phyloP scores from a whole-genome alignment of 805 yeast genomes.

The Ogataea corticis region DNA sequence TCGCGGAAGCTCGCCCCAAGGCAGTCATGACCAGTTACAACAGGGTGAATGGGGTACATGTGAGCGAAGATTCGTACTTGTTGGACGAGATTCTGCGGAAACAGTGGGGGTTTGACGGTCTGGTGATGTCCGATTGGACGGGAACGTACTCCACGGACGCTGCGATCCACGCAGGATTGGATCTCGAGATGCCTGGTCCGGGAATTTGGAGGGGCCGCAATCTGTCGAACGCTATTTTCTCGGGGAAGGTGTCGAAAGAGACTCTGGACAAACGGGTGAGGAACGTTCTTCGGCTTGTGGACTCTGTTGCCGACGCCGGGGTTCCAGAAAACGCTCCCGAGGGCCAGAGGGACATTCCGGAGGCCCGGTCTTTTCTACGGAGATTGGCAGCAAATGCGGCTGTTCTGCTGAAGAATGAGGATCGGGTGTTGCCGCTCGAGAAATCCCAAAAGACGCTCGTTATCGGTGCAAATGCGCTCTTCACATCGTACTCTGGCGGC shows the following conservation, averaged over 20 bases:
- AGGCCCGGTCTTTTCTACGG: constrained; percentile 44
- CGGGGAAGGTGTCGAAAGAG: constrained; percentile 41
- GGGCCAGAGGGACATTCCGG: constrained; percentile 45
- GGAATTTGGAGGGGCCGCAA: constrained; percentile 42
- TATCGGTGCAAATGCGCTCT: constrained; percentile 41
- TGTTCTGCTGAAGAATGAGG: constrained; percentile 57
- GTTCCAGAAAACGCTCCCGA: constrained; percentile 43
- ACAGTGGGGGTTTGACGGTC: constrained; percentile 61
- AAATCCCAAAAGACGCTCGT: constrained; percentile 45
- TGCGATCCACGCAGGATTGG: constrained; percentile 55
- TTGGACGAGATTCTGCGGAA: constrained; percentile 48
- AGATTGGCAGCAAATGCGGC: constrained; percentile 51
- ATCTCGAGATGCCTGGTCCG: constrained; percentile 69
- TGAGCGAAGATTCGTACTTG: constrained; percentile 44
- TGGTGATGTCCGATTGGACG: constrained; percentile 64
- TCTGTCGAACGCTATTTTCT: constrained; percentile 41
- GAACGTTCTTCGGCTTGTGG: constrained; percentile 47
- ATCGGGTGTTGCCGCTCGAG: constrained; percentile 45
- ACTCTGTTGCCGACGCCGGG: constrained; percentile 42
- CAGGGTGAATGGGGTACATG: constrained; percentile 62
- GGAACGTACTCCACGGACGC: constrained; percentile 52
- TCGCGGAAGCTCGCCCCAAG: constrained; percentile 51
- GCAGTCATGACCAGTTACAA: constrained; percentile 64
- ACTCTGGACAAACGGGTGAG: constrained; percentile 50
- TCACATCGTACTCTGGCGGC: constrained; percentile 50